Evolutionary conservation across 768 basidiomycete species (phyloP), one percentile per base, ranked within the genome.

Genomic region (Sporobolomyces phaffii): DNA sequence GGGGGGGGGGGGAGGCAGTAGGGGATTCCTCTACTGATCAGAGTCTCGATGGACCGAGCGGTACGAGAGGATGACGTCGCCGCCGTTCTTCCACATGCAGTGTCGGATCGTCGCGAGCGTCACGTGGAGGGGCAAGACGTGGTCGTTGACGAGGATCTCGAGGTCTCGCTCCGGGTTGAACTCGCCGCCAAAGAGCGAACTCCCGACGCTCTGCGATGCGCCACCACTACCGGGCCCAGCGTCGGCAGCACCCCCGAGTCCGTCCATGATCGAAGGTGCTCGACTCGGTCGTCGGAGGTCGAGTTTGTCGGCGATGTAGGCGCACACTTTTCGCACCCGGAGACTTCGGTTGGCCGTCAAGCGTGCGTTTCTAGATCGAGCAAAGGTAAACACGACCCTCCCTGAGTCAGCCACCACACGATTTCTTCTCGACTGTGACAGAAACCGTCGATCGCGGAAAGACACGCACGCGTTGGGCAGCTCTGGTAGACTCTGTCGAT

Each of bases 21-120:
- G n/a, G n/a, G n/a, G n/a, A n/a, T n/a, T n/a, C n/a, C n/a, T n/a
- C n/a, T n/a, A n/a, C n/a, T n/a, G n/a, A n/a, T 58, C 57, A 20
- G 26, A 43, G 15, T 47, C 29, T 6, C 24, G 28, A 2, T 33
- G 34, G 26, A 33, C 45, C 22, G 60, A 26, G 20, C 74, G 68
- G 43, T 75, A 75, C 13, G 26, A 24, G 20, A 75, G 44, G 17
- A 70, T 47, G 15, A 75, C 49, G 38, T 75, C 74, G 3, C 72
- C 73, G 1, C 68, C 64, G 24, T 52, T 48, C 67, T 73, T 85
- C 91, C 90, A 96, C 26, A 91, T 83, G 73, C 85, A 96, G 77
- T 93, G 91, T 66, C 90, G 85, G 64, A 93, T 87, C 22, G 88
- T 88, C 6, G 89, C 93, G 40, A 99, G 82, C 8, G 89, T 93